Base-by-base conservation (phyloP, 148 eudicot genomes). In the Persicaria maculosa region DNA sequence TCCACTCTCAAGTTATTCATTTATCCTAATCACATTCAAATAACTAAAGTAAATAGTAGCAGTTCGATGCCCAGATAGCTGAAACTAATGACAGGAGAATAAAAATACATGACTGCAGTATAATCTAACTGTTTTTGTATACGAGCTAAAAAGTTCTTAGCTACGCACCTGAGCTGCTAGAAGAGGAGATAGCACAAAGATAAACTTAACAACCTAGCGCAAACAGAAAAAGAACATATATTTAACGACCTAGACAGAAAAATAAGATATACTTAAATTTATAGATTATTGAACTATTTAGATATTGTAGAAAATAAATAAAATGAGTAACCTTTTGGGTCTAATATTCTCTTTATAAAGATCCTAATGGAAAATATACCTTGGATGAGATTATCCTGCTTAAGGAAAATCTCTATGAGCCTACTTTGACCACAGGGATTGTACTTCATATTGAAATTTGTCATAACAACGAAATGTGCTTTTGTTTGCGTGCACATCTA, bases 371-470 rank as follows among this genome's bases (percentile, higher is more conserved):
- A 61, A 11, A 36, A 64, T 36, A 31, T 64, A 95, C 99, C 99
- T 85, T 95, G 99, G 77, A 95, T 95, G 67, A 95, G 97, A 80
- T 95, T 95, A 79, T 95, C 99, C 81, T 92, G 97, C 85, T 95
- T 95, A 55, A 95, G 83, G 79, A 95, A 95, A 79, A 95, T 95
- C 79, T 95, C 99, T 76, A 97, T 85, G 67, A 95, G 92, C 83
- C 99, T 90, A 92, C 99, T 95, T 79, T 95, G 99, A 76, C 99
- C 99, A 83, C 99, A 95, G 62, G 99, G 99, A 85, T 95, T 95
- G 77, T 95, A 95, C 91, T 95, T 95, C 61, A 95, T 86, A 79
- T 95, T 95, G 73, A n/a, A 95, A 95, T 80, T 95, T 95, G 83
- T 95, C 99, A 84, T 92, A 95, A 72, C 99, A 97, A 89, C 92